A percentile compares a stretch with the other conserved stretches of the same genome.
Evolutionary conservation across 2,329 filamentous ascomycete species (phyloP).

Genomic region (Periconia sp.): DNA sequence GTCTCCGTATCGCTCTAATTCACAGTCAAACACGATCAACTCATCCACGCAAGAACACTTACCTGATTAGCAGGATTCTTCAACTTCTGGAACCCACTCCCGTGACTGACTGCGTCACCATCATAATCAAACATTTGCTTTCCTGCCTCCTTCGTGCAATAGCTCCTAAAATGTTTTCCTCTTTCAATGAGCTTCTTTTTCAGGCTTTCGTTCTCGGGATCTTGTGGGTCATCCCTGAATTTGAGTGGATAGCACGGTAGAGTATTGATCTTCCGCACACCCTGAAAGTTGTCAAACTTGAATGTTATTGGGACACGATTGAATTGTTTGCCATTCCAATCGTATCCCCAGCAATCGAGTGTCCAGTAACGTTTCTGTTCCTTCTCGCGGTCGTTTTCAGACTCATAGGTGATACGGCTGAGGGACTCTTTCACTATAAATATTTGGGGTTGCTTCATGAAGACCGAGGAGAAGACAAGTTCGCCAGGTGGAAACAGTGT

Average conservation of each 20-base stretch:
- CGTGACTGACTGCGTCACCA: slow-evolving; percentile 12
- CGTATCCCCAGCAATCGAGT: slow-evolving; percentile 13
- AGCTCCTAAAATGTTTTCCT: slow-evolving; percentile 7
- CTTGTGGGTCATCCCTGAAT: background rate
- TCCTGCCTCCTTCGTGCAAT: slow-evolving; percentile 3
- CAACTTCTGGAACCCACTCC: slow-evolving; percentile 14
- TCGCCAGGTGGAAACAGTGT: slow-evolving; percentile 17
- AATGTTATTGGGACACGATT: slow-evolving; percentile 11
- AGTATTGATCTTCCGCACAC: slow-evolving; percentile 10
- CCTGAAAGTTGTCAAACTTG: slow-evolving; percentile 16
- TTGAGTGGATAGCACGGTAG: slow-evolving; percentile 10
- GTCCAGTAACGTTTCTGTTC: slow-evolving; percentile 1
- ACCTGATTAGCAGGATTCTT: slow-evolving; percentile 1
- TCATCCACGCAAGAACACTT: background rate
- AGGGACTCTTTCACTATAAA: slow-evolving; percentile 18
- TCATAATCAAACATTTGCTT: slow-evolving; percentile 16
- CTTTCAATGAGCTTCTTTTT: slow-evolving; percentile 4
- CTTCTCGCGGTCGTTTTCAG: slow-evolving; percentile 2
- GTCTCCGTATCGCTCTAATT: background rate
- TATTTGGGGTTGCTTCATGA: slow-evolving; percentile 11
- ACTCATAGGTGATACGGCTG: slow-evolving; percentile 1
- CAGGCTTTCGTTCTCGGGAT: background rate
- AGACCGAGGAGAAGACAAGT: slow-evolving; percentile 9
- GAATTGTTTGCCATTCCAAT: slow-evolving; percentile 15
- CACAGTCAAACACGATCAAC: background rate